Conservation (phyloP, 2,329 filamentous ascomycete genomes). For the Botrytis aclada region DNA sequence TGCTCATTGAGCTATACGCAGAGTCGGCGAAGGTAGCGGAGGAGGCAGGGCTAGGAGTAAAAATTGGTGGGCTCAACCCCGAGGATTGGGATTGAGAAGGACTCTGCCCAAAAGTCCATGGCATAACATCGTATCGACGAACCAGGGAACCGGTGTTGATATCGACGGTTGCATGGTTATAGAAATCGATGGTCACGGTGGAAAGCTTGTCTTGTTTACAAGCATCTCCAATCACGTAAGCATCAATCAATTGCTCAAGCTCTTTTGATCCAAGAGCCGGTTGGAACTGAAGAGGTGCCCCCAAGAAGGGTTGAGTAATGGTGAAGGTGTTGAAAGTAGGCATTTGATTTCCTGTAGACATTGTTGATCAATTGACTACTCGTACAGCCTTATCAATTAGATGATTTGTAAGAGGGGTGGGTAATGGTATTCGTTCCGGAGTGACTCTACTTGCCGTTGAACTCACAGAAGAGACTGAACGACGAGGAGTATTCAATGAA, state of each 20-base stretch:
- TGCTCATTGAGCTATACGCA: slow-evolving; percentile 31
- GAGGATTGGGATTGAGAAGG: slow-evolving; percentile 49
- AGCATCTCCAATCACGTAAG: slow-evolving; percentile 53
- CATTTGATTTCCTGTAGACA: slow-evolving; percentile 15
- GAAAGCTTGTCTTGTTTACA: slow-evolving; percentile 58
- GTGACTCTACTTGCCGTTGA: slow-evolving; percentile 8
- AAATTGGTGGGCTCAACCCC: slow-evolving; percentile 44
- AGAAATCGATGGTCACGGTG: slow-evolving; percentile 57
- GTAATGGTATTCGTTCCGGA: background rate
- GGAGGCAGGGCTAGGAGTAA: slow-evolving; percentile 43
- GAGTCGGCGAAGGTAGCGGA: slow-evolving; percentile 43
- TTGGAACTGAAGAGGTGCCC: slow-evolving; percentile 60
- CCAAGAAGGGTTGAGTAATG: slow-evolving; percentile 56
- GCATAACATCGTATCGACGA: slow-evolving; percentile 40
- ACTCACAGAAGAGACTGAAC: slow-evolving; percentile 1
- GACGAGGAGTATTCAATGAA: slow-evolving; percentile 2
- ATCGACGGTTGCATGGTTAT: slow-evolving; percentile 55
- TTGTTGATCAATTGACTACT: slow-evolving; percentile 7
- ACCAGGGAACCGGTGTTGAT: slow-evolving; percentile 58
- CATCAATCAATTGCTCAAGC: slow-evolving; percentile 57
- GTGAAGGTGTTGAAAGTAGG: slow-evolving; percentile 38
- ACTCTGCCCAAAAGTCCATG: slow-evolving; percentile 41
- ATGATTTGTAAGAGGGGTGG: background rate
- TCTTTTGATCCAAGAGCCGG: slow-evolving; percentile 62
- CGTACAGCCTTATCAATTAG: slow-evolving; percentile 7